These are phyloP conservation scores for Petrea volubilis DNA, from an alignment of 257 asterid species.

Conservation along the genomic window DNA sequence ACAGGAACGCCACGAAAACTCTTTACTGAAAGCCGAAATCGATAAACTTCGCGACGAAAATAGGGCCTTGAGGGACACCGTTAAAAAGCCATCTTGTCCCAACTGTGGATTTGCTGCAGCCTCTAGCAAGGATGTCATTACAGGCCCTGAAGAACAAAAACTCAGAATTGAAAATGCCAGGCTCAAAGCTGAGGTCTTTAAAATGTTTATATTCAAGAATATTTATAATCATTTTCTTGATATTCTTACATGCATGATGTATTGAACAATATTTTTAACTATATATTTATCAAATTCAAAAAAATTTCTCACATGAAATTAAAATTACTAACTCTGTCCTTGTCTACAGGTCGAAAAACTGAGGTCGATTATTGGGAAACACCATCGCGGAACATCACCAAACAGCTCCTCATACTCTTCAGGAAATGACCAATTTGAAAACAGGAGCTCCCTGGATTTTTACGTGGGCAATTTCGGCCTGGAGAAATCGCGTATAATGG, in stretches of 20 bases:
- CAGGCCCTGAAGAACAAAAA: slow-evolving; percentile 51
- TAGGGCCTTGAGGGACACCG: slow-evolving; percentile 48
- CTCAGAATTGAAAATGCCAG: slow-evolving; percentile 68
- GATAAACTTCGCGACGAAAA: slow-evolving; percentile 76
- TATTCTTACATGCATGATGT: neutral
- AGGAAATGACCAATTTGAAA: slow-evolving; percentile 52
- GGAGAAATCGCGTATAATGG: slow-evolving; percentile 49
- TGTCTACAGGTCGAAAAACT: slow-evolving; percentile 70
- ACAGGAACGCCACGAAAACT: slow-evolving; percentile 91
- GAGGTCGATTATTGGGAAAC: slow-evolving; percentile 41
- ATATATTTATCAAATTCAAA: too few relatives aligned
- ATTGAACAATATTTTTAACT: too few relatives aligned
- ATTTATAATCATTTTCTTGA: neutral
- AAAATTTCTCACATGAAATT: too few relatives aligned
- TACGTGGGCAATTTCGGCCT: slow-evolving; percentile 39
- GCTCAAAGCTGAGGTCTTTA: slow-evolving; percentile 78
- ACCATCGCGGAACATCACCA: slow-evolving; percentile 50
- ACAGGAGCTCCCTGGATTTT: slow-evolving; percentile 42
- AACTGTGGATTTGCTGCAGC: slow-evolving; percentile 60
- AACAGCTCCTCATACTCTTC: slow-evolving; percentile 52
- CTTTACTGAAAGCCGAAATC: slow-evolving; percentile 66
- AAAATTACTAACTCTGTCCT: too few relatives aligned
- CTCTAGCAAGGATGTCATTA: slow-evolving; percentile 35
- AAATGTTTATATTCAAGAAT: neutral
- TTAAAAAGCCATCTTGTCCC: slow-evolving; percentile 55